A percentile compares a stretch with the other conserved stretches of the same genome.
Conservation (phyloP, 2,329 filamentous ascomycete species). For the Ceratocystis harringtonii region DNA sequence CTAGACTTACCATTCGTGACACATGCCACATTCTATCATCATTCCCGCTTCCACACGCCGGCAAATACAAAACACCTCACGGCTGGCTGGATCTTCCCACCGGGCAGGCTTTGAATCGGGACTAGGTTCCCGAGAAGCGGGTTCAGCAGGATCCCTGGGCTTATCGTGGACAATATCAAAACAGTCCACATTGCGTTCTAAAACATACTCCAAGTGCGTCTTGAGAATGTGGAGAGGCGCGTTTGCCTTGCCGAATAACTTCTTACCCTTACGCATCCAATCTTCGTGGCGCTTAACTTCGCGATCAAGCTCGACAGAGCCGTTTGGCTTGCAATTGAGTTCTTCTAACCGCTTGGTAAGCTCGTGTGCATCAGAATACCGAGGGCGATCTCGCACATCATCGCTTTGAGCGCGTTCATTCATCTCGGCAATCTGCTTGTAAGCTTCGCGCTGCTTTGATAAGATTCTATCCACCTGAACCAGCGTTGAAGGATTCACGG, state of each 20-base stretch:
- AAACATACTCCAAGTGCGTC: constrained; percentile 83
- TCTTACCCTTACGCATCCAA: constrained; percentile 98
- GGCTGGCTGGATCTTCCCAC: constrained; percentile 46
- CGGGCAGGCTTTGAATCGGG: constrained; percentile 37
- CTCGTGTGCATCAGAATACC: constrained; percentile 78
- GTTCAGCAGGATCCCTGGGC: constrained; percentile 79
- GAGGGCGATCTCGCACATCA: constrained; percentile 66
- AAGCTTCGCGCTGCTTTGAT: constrained; percentile 88
- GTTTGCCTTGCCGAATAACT: constrained; percentile 94
- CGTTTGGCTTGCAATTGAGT: constrained; percentile 80
- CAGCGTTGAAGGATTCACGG: constrained; percentile 69
- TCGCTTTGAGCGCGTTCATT: constrained; percentile 61
- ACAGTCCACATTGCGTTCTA: constrained; percentile 77
- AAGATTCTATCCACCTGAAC: constrained; percentile 77
- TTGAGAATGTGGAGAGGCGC: constrained; percentile 91
- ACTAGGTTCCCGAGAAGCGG: constrained; percentile 67
- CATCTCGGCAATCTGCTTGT: constrained; percentile 70
- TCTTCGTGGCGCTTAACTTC: constrained; percentile 93
- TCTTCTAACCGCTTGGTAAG: constrained; percentile 77
- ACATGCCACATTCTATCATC: constrained; percentile 99
- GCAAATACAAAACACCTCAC: constrained; percentile 94
- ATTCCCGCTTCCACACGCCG: constrained; percentile 84
- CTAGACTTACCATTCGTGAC: constrained; percentile 74
- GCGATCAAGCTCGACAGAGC: constrained; percentile 83
- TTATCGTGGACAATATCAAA: constrained; percentile 78